Evolutionary conservation across 192 early-diverging fungal genomes (phyloP), one percentile per base, ranked within the genome.

Genomic region (Thamnidium elegans): DNA sequence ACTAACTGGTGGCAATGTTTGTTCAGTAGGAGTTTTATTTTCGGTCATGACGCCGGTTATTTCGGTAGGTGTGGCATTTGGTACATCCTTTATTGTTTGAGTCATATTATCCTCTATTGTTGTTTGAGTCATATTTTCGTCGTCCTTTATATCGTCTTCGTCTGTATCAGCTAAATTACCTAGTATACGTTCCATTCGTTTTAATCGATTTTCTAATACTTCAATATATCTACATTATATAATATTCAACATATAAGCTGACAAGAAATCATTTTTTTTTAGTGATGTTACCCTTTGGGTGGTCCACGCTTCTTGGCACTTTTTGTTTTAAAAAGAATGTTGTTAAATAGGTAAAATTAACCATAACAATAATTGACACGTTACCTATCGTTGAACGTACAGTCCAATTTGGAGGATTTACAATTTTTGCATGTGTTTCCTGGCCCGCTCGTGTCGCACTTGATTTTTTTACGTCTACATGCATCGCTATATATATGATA

Each of bases 221-320:
- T 73, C 71, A 59, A 73, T 73, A 30, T 73, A 73, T 20, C 68
- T 55, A 15, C 9, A 55, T 39, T 34, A 55, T n/a, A 26, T 26
- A 26, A 26, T 26, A 26, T 3, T 26, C 26, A 26, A 26, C 3
- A 26, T 26, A 26, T 26, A 26, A 26, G 26, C 26, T 26, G 26
- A 26, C 26, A 26, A 26, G 3, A 26, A 26, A 26, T 26, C 26
- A 26, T 26, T 26, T 26, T 26, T 26, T 26, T 26, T 26, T 26
- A 1, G 26, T 26, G 26, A 26, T 39, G 23, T 59, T 67, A 67
- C 65, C 69, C 71, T 68, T 73, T 73, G 39, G 71, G 71, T 46
- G 71, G 71, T 55, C 71, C 71, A 4, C 71, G 55, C n/a, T 67
- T 67, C n/a, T 73, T 73, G 7, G 71, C 71, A 54, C 71, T 73